A percentile compares a stretch with the other conserved stretches of the same genome.
These are phyloP conservation scores for Pseudomassariella vexata DNA, from an alignment of 2,329 filamentous ascomycete species.

Conservation along the genomic window DNA sequence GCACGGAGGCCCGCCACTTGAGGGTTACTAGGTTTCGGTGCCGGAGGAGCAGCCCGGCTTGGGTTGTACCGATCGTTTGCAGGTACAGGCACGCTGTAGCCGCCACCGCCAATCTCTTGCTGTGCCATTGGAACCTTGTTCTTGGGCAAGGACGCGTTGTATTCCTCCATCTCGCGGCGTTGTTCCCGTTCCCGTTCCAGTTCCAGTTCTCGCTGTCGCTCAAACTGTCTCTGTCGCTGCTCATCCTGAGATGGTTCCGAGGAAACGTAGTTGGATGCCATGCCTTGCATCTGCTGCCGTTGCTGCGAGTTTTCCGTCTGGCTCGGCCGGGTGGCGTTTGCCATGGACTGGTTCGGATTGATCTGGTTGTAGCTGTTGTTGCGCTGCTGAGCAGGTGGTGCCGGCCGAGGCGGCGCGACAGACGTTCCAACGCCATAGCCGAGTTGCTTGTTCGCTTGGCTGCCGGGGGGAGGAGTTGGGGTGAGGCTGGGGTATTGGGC, in stretches of 20 bases:
- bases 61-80: conserved; percentile 72
- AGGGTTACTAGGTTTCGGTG: conserved; percentile 56
- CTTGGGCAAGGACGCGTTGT: conserved; percentile 85
- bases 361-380: conserved; percentile 31
- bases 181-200: conserved; percentile 63
- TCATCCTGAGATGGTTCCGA: conserved; percentile 48
- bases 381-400: conserved; percentile 46
- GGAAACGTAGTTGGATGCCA: conserved; percentile 47
- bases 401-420: conserved; percentile 65
- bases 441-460: conserved; percentile 57
- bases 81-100: conserved; percentile 42
- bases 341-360: conserved; percentile 27
- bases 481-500: conserved; percentile 62
- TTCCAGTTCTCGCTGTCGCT: conserved; percentile 52
- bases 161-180: conserved; percentile 74
- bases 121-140: conserved; percentile 75
- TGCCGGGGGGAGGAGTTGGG: conserved; percentile 56
- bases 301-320: conserved; percentile 44
- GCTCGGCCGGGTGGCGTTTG: conserved; percentile 36
- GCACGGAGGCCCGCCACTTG: conserved; percentile 55
- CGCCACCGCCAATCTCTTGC: conserved; percentile 77
- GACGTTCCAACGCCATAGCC: conserved; percentile 51
- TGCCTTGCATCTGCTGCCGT: conserved; percentile 52
- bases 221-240: conserved; percentile 56
- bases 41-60: conserved; percentile 74